Percentiles rank a stretch among this genome's conserved stretches.
phyloP scores from a whole-genome alignment of 2,329 filamentous ascomycete genomes.

The Paracamarosporium sp. region DNA sequence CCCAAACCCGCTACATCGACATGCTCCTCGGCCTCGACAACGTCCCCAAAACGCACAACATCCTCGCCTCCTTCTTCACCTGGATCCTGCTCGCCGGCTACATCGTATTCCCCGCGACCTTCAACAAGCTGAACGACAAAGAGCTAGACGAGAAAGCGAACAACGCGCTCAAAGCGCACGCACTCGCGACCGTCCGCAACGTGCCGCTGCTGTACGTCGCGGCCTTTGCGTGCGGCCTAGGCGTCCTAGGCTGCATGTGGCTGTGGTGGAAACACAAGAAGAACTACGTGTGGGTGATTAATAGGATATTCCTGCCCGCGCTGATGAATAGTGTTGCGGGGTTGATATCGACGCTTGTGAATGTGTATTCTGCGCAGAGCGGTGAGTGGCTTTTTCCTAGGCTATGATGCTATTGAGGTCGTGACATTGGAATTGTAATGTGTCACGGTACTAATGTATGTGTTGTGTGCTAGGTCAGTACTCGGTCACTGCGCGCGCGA shows the following conservation, averaged over 20 bases:
- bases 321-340: conserved; percentile 58
- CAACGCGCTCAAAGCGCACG: conserved; percentile 25
- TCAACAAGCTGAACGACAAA: conserved; percentile 51
- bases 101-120: conserved; percentile 60
- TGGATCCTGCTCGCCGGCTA: conserved; percentile 63
- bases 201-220: conserved; percentile 55
- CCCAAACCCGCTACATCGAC: conserved; percentile 36
- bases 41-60: conserved; percentile 56
- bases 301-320: conserved; percentile 56
- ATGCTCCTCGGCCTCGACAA: conserved; percentile 58
- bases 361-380: conserved; percentile 57
- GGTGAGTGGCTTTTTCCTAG: conserved; percentile 39
- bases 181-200: conserved; percentile 42
- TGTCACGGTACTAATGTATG: not conserved
- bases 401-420: not conserved
- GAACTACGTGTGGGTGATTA: conserved; percentile 64
- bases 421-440: no score
- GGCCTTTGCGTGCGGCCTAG: conserved; percentile 52
- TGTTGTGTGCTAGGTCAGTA: conserved; percentile 25
- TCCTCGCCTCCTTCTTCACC: conserved; percentile 53
- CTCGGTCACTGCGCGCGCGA: conserved; percentile 50
- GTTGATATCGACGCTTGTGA: conserved; percentile 57
- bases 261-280: conserved; percentile 54
- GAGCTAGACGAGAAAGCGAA: conserved; percentile 31
- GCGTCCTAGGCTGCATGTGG: conserved; percentile 50